Evolutionary conservation across 1,139 yeast genomes (phyloP).

Genomic region (Suhomyces yuchorum): DNA sequence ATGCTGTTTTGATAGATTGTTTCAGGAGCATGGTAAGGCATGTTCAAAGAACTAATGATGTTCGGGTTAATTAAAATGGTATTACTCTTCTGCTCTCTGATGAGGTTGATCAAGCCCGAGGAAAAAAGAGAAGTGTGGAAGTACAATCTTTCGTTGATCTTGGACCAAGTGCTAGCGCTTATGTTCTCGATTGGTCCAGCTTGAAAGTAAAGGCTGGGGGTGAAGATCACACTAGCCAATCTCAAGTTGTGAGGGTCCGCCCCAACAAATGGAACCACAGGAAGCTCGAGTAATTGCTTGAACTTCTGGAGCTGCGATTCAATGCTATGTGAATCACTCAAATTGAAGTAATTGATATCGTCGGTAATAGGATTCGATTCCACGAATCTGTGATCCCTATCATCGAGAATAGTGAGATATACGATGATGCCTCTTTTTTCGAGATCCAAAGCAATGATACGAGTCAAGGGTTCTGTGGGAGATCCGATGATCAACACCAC

Average conservation of each 20-base stretch:
- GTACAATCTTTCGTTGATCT: slow-evolving; percentile 45
- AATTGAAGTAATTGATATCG: slow-evolving; percentile 48
- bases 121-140: slow-evolving; percentile 56
- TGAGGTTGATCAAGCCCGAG: slow-evolving; percentile 59
- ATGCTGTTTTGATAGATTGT: slow-evolving; percentile 42
- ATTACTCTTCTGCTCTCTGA: slow-evolving; percentile 49
- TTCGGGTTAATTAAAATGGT: slow-evolving; percentile 47
- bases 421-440: slow-evolving; percentile 81
- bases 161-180: slow-evolving; percentile 55
- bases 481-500: slow-evolving; percentile 76
- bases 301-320: slow-evolving; percentile 46
- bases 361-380: slow-evolving; percentile 58
- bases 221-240: slow-evolving; percentile 59
- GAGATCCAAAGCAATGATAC: slow-evolving; percentile 70
- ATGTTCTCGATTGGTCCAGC: slow-evolving; percentile 68
- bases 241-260: slow-evolving; percentile 54
- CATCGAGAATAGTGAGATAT: slow-evolving; percentile 69
- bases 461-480: slow-evolving; percentile 73
- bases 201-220: slow-evolving; percentile 68
- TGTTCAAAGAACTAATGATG: slow-evolving; percentile 41
- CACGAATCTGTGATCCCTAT: slow-evolving; percentile 61
- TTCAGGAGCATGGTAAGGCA: slow-evolving; percentile 56
- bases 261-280: slow-evolving; percentile 52
- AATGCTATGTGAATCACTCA: slow-evolving; percentile 32
- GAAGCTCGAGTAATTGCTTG: slow-evolving; percentile 38